Conservation (phyloP, 2,329 filamentous ascomycete species). For the Beauveria sp. region DNA sequence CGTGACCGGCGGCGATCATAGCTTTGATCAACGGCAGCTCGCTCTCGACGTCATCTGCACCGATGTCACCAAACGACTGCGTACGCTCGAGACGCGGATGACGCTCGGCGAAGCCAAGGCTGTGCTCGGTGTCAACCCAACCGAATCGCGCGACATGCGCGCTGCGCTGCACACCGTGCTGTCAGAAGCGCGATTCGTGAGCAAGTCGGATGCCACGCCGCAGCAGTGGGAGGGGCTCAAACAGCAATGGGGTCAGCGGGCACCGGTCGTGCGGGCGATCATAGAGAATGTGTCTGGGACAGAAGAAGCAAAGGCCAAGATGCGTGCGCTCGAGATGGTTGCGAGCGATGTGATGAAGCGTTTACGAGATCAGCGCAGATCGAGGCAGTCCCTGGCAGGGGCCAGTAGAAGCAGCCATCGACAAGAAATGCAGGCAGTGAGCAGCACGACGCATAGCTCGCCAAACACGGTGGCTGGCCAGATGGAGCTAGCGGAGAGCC, state of each 20-base stretch:
- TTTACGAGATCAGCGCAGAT: constrained; percentile 54
- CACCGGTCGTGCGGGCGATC: constrained; percentile 45
- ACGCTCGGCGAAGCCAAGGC: constrained; percentile 69
- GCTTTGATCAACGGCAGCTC: constrained; percentile 52
- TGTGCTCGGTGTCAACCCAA: constrained; percentile 35
- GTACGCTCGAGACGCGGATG: constrained; percentile 57
- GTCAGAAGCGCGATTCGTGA: constrained; percentile 58
- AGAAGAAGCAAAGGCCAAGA: constrained; percentile 44
- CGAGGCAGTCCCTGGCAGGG: constrained; percentile 1
- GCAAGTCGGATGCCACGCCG: constrained; percentile 63
- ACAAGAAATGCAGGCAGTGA: not conserved
- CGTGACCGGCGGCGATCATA: not conserved
- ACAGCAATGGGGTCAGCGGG: constrained; percentile 55
- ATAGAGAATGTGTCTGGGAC: constrained; percentile 44
- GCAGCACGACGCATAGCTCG: constrained; percentile 10
- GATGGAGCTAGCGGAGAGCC: constrained; percentile 15
- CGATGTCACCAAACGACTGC: constrained; percentile 74
- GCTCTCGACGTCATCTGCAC: constrained; percentile 73
- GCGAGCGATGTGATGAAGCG: constrained; percentile 74
- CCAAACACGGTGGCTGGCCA: constrained; percentile 11
- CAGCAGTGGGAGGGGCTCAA: constrained; percentile 67
- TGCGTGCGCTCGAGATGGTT: constrained; percentile 61
- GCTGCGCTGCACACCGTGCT: constrained; percentile 60
- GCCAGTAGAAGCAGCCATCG: not conserved
- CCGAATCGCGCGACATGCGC: constrained; percentile 50